Conservation (phyloP, 2,329 filamentous ascomycete genomes). For the Penicillium rolfsii region DNA sequence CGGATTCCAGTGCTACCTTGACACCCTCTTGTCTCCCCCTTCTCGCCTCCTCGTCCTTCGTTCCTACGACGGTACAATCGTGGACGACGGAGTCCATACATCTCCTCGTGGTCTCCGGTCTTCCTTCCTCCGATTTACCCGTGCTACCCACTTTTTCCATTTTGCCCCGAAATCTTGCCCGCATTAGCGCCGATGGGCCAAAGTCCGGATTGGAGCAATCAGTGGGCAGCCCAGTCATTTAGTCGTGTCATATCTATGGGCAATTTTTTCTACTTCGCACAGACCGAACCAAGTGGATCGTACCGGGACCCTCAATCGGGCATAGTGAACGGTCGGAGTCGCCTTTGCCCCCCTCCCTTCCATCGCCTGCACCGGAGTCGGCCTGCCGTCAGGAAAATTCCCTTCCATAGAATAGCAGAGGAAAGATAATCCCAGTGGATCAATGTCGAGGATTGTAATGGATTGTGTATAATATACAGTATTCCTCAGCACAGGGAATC, state of each 20-base stretch:
- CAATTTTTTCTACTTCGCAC: background rate
- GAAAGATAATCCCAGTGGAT: background rate
- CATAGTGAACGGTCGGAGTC: background rate
- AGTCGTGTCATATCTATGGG: slow-evolving; percentile 8
- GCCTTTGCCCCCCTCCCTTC: background rate
- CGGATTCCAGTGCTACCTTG: background rate
- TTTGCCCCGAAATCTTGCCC: slow-evolving; percentile 10
- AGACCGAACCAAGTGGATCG: background rate
- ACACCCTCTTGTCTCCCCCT: no score
- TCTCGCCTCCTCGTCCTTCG: background rate
- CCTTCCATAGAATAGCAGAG: background rate
- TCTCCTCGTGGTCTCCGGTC: background rate
- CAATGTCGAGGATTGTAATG: background rate
- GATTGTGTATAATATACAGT: no score
- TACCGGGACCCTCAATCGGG: background rate
- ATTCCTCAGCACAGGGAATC: no score
- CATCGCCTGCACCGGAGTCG: slow-evolving; percentile 24
- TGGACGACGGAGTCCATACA: no score
- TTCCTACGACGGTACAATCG: background rate
- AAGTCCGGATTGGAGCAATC: slow-evolving; percentile 4
- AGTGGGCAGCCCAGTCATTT: slow-evolving; percentile 3
- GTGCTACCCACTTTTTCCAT: background rate
- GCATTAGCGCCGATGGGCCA: slow-evolving; percentile 8
- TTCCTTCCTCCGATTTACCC: background rate
- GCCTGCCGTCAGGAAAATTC: slow-evolving; percentile 3